Base-by-base conservation (phyloP, 805 yeast genomes). In the Priceomyces medius region DNA sequence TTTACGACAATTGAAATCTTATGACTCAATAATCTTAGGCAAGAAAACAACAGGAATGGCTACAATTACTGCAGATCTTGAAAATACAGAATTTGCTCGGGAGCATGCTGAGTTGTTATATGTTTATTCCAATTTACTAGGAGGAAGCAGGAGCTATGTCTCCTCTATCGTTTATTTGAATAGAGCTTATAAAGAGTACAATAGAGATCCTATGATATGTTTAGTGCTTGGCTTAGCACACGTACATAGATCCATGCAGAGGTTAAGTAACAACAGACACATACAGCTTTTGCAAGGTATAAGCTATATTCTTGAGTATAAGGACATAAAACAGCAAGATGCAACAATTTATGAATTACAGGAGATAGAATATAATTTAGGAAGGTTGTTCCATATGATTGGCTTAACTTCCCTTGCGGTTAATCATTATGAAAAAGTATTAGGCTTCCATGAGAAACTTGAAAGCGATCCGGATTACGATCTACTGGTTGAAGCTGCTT, bases 211-310 rank as follows among this genome's bases (percentile, higher is more conserved):
- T 1, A 77, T 88, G 68, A 68, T 93, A 2, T 75, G 88, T 45
- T 69, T 93, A 20, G 63, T 85, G 27, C 68, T 86, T 34, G 97
- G 93, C 0, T 61, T 93, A 31, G 81, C 90, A 0, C 90, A 89
- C 62, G 68, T 90, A 18, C 97, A 91, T 53, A 74, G 98, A 32
- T 85, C 97, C 0, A 83, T 90, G 81, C 98, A 93, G 62, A 73
- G 99, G 47, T 80, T 87, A 44, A 83, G 96, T 3, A 74, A 82
- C 5, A 87, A 88, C 59, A 78, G 97, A 42, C 97, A 91, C 55
- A 73, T 85, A 43, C 97, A 90, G 56, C 71, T 93, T 17, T 66
- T 93, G 1, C 97, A 93, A 55, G 97, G 97, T 0, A 64, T 93
- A 35, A 80, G 90, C 42, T 89, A 78, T 53, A 58, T 93, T 45